Percentiles rank a stretch among this genome's conserved stretches.
phyloP scores from a whole-genome alignment of 1,284 basidiomycete species.

The Tilletia caries region DNA sequence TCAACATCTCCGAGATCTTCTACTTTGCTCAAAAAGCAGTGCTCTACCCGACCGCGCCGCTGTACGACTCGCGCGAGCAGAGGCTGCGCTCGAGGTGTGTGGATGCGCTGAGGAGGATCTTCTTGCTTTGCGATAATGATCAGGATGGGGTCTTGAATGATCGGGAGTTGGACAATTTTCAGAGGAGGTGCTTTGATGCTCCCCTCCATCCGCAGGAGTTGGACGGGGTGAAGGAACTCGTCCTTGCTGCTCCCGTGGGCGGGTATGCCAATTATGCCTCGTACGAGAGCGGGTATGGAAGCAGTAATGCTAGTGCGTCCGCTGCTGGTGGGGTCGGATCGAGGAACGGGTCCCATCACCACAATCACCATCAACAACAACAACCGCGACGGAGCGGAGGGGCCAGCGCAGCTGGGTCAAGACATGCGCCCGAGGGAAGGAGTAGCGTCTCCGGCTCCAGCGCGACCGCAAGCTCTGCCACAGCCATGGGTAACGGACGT shows the following conservation, averaged over 20 bases:
- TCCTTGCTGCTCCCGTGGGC: constrained; percentile 33
- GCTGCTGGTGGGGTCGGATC: not conserved
- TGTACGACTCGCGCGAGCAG: constrained; percentile 95
- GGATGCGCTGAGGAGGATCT: constrained; percentile 84
- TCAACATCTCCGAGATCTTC: constrained; percentile 97
- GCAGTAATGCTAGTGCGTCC: constrained; percentile 10
- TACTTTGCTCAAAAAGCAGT: constrained; percentile 99
- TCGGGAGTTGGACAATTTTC: constrained; percentile 91
- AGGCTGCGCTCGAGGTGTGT: constrained; percentile 78
- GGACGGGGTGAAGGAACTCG: constrained; percentile 60
- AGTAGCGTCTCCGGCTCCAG: not conserved
- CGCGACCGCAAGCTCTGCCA: not conserved
- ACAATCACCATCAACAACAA: no score
- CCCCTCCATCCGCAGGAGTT: constrained; percentile 88
- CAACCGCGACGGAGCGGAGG: not conserved
- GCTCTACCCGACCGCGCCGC: constrained; percentile 88
- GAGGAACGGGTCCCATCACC: no score
- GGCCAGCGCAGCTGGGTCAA: not conserved
- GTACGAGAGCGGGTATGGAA: constrained; percentile 11
- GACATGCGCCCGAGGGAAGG: not conserved
- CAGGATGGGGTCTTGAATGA: constrained; percentile 90
- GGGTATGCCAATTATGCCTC: not conserved
- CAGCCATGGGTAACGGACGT: constrained; percentile 2
- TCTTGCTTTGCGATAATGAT: constrained; percentile 89
- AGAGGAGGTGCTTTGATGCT: constrained; percentile 90